A percentile compares a stretch with the other conserved stretches of the same genome.
Evolutionary conservation across 2,329 filamentous ascomycete genomes (phyloP).

Genomic region (Monilinia vaccinii-corymbosi): DNA sequence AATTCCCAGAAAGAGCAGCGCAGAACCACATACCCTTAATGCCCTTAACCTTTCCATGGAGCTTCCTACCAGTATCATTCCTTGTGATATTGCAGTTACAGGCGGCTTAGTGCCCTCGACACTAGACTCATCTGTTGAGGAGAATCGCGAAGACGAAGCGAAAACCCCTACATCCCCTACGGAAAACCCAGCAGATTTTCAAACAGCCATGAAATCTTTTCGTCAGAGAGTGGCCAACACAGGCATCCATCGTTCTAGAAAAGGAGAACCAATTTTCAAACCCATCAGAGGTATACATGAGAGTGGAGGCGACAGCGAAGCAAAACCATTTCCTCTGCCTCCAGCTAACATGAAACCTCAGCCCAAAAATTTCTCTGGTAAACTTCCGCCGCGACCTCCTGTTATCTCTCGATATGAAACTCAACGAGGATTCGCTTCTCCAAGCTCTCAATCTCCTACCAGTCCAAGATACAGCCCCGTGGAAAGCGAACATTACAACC

Average conservation of each 20-base stretch:
- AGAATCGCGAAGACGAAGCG: not conserved
- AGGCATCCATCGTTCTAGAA: not conserved
- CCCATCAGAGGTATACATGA: not conserved
- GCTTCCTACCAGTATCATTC: not conserved
- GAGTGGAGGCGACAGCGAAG: not conserved
- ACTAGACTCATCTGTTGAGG: not conserved
- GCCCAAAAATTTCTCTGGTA: not conserved
- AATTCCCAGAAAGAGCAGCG: too few species aligned
- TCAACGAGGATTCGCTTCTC: too few species aligned
- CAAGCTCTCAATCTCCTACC: too few species aligned
- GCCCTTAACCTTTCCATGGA: not conserved
- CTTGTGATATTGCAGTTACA: not conserved
- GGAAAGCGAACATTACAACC: too few species aligned
- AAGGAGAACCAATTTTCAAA: not conserved
- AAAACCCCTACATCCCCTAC: not conserved
- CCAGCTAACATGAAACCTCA: not conserved
- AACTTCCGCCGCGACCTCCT: too few species aligned
- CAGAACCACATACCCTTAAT: too few species aligned
- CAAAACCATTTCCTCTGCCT: not conserved
- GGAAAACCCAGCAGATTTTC: not conserved
- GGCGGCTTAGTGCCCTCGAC: not conserved
- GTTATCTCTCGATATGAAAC: too few species aligned
- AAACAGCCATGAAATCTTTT: not conserved
- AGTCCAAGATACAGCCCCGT: too few species aligned
- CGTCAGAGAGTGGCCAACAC: not conserved